These are phyloP conservation scores for Perkinsus olseni DNA, from an alignment of 169 alveolate genomes.

Conservation along the genomic window DNA sequence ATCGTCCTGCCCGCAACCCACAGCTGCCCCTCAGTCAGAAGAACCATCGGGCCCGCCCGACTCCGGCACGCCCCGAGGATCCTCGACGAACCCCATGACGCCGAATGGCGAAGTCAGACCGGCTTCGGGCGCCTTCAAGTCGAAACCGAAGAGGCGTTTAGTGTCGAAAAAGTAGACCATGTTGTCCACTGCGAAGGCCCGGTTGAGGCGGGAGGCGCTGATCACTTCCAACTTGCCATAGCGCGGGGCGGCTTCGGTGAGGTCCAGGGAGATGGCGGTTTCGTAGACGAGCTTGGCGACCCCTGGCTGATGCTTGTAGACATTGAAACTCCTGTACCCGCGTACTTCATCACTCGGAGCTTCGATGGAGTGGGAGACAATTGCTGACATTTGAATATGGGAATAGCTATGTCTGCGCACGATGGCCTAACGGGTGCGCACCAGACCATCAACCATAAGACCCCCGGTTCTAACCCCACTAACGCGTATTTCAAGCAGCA, in stretches of 20 bases:
- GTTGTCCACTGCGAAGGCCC: not conserved
- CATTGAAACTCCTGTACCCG: not conserved
- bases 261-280: not conserved
- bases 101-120: not conserved
- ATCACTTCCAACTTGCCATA: not conserved
- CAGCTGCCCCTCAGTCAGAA: not conserved
- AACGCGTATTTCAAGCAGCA: too few relatives aligned
- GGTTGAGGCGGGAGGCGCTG: not conserved
- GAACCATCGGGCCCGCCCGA: not conserved
- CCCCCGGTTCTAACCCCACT: too few relatives aligned
- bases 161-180: not conserved
- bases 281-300: not conserved
- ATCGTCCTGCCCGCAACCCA: not conserved
- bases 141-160: not conserved
- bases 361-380: not conserved
- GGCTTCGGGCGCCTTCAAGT: not conserved
- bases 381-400: not conserved
- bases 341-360: not conserved
- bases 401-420: too few relatives aligned
- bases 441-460: too few relatives aligned
- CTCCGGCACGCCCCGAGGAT: not conserved
- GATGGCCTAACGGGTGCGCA: too few relatives aligned
- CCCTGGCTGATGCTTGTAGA: not conserved
- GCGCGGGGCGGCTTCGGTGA: not conserved
- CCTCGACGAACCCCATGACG: not conserved